Conservation (phyloP, 2,329 filamentous ascomycete genomes). For the Myriosclerotinia curreyana region DNA sequence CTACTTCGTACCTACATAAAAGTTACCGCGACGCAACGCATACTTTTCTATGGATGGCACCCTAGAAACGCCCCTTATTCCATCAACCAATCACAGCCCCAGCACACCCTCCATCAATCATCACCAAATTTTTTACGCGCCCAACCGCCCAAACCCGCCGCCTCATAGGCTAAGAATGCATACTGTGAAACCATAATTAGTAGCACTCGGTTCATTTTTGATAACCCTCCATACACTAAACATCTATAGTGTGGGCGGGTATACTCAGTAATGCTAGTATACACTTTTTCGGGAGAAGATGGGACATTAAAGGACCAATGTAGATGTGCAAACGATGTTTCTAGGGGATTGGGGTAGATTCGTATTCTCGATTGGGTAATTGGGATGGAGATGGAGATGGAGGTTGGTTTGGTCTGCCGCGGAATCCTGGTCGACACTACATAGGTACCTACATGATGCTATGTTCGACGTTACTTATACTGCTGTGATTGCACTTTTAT, state of each 20-base stretch:
- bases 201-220: too few relatives aligned
- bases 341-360: neutral
- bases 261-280: too few relatives aligned
- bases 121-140: constrained; percentile 15
- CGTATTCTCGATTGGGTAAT: neutral
- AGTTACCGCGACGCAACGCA: too few relatives aligned
- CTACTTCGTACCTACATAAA: too few relatives aligned
- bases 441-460: neutral
- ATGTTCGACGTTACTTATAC: neutral
- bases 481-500: constrained; percentile 1
- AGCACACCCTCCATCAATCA: neutral
- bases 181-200: neutral
- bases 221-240: too few relatives aligned
- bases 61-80: neutral
- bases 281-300: too few relatives aligned
- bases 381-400: too few relatives aligned
- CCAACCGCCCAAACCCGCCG: neutral
- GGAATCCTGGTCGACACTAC: too few relatives aligned
- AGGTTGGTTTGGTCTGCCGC: neutral
- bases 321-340: neutral
- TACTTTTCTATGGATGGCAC: too few relatives aligned
- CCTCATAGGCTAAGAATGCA: neutral
- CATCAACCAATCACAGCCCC: neutral
- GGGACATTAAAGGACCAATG: too few relatives aligned
- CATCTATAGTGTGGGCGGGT: neutral